These are phyloP conservation scores for Solanum habrochaites DNA, from an alignment of 257 asterid species.

Conservation along the genomic window DNA sequence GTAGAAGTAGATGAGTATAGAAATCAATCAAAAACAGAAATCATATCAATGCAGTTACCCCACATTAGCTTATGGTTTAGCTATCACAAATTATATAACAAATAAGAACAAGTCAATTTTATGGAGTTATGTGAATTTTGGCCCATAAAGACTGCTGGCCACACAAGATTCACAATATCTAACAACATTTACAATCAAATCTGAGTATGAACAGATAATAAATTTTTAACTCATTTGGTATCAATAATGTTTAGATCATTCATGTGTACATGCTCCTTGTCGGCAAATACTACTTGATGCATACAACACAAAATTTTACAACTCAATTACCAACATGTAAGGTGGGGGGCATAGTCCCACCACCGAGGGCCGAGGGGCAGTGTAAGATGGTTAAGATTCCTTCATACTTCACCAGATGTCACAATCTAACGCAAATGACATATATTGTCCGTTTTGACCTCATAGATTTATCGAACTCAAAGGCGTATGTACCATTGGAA, in stretches of 20 bases:
- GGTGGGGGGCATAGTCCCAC: neutral
- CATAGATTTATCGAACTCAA: neutral
- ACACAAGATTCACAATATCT: constrained; percentile 7
- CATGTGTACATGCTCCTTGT: neutral
- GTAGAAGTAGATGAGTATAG: neutral
- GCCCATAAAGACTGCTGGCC: constrained; percentile 14
- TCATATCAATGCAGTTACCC: neutral
- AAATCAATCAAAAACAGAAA: constrained; percentile 6
- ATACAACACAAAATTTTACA: neutral
- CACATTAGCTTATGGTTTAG: neutral
- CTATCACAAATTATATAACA: neutral
- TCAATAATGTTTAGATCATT: constrained; percentile 2
- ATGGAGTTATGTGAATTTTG: constrained; percentile 6
- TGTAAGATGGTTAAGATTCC: neutral
- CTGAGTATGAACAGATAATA: constrained; percentile 4
- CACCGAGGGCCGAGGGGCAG: neutral
- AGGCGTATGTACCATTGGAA: neutral
- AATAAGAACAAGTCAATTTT: neutral
- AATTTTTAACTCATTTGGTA: neutral
- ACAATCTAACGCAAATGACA: neutral
- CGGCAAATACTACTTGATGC: neutral
- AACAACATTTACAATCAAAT: constrained; percentile 7
- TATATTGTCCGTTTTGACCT: neutral
- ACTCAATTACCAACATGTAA: neutral
- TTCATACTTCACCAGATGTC: neutral